Evolutionary conservation across 2,329 filamentous ascomycete genomes (phyloP), one percentile per base, ranked within the genome.

Genomic region (Trichoderma lentiforme): DNA sequence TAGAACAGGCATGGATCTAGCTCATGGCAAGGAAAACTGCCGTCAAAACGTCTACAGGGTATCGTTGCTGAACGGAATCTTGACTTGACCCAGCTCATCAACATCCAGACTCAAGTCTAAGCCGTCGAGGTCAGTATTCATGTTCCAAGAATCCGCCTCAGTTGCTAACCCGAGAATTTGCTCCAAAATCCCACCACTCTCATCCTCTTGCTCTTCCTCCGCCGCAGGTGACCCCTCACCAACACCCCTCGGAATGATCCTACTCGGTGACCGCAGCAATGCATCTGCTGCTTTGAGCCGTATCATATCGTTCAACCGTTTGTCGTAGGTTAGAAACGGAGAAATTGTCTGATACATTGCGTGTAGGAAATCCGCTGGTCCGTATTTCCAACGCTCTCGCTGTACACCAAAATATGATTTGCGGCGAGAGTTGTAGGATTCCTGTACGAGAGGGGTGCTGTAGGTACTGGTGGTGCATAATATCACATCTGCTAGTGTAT

Each of bases 401-500:
- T 61, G 36, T 28, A 7, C 11, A 18, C 51, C 14, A 14, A 30
- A 34, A 30, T 51, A 53, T 4, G 62, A 39, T 24, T 14, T 61
- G 53, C 34, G 26, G 9, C 39, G 26, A 34, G 70, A 39, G 5
- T 47, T 26, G 28, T 43, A 47, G 7, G 53, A 53, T 12, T 24
- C 39, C 1, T 51, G 53, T 1, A 60, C 9, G 18, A 4, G 24
- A 21, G 70, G 56, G 14, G 18, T 51, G 3, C 51, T 66, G 62
- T 34, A 66, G 11, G 62, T 7, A 26, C 12, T 63, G 3, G 63
- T 47, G 11, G 64, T 72, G 36, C 71, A 72, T 15, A 72, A 28
- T 26, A 69, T 63, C 9, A 72, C 64, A 58, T 72, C 71, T 43
- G 71, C 71, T 7, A 72, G 28, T 4, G 70, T 72, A 21, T 72